A percentile compares a stretch with the other conserved stretches of the same genome.
phyloP scores from a whole-genome alignment of 2,329 filamentous ascomycete species.

The Arthrobotrys musiformis region DNA sequence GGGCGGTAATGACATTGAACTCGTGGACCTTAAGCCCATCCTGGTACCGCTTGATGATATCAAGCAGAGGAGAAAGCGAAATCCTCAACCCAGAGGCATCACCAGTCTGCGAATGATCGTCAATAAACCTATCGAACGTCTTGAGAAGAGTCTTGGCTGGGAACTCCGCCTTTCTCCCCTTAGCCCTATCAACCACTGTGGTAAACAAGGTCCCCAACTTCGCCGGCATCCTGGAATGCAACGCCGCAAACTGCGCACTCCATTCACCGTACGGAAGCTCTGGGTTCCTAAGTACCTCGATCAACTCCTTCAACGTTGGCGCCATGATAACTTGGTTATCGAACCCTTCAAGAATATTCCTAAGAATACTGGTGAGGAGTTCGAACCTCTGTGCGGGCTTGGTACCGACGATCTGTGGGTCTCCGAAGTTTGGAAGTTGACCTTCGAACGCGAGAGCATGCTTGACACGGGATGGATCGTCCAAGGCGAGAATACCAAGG shows the following conservation, averaged over 20 bases:
- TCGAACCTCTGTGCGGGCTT: conserved; percentile 91
- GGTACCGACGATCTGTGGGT: conserved; percentile 84
- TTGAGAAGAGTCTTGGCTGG: conserved; percentile 87
- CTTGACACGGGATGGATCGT: conserved; percentile 96
- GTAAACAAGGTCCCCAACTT: conserved; percentile 86
- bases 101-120: conserved; percentile 78
- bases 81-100: conserved; percentile 80
- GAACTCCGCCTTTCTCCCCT: conserved; percentile 83
- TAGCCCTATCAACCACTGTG: conserved; percentile 85
- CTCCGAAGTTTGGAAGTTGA: conserved; percentile 85
- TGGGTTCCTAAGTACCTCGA: conserved; percentile 87
- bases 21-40: conserved; percentile 93
- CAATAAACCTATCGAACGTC: conserved; percentile 85
- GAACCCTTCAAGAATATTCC: conserved; percentile 90
- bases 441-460: conserved; percentile 93
- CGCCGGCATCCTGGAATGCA: conserved; percentile 97
- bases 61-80: conserved; percentile 78
- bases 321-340: conserved; percentile 98
- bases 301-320: conserved; percentile 82
- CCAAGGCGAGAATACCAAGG: conserved; percentile 92
- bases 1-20: conserved; percentile 79
- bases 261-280: conserved; percentile 97
- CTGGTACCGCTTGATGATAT: conserved; percentile 80
- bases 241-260: conserved; percentile 92
- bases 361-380: conserved; percentile 78